Base-by-base conservation (phyloP, 2,329 filamentous ascomycete genomes). In the Colletotrichum liaoningense region DNA sequence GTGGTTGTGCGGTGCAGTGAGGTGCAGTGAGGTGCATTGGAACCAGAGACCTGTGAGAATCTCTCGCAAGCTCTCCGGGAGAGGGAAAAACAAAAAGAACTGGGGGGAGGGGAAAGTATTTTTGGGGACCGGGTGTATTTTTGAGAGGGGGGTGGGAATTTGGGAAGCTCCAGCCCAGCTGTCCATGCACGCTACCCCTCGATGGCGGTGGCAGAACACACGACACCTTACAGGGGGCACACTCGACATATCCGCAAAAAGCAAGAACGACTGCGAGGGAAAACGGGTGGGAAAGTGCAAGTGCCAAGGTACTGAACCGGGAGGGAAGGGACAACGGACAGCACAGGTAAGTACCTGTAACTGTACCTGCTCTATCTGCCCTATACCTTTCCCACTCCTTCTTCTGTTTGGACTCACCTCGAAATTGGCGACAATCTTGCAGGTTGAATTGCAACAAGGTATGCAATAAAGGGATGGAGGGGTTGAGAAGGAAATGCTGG, bases 41-140 rank as follows among this genome's bases (percentile, higher is more conserved):
- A 59, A 12, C 33, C 33, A 35, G 33, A 22, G 38, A 60, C 69
- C 71, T 73, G 71, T 73, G 71, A 49, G 46, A 73, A 73, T 73
- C 67, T 42, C 24, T 19, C 26, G 56, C 35, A n/a, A 68, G 57
- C 56, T 54, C 56, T 54, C 28, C 54, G 59, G 24, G 24, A 46
- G 59, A 33, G 46, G 30, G 33, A n/a, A 52, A 24, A 24, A n/a
- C 22, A 49, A 24, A 49, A 11, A 42, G 19, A 49, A 49, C 42
- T 38, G 19, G 35, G 22, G 46, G 22, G 26, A 12, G 33, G 22
- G 52, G 63, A 3, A 28, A 28, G 62, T 42, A 55, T 64, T 42
- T 64, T 64, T 64, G 62, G 62, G 46, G 49, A 55, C 22, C 22
- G 30, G 28, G 28, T 55, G 46, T 64, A 38, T 28, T 28, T 30